Base-by-base conservation (phyloP, 2,329 filamentous ascomycete genomes). In the Kalmusia sp. region DNA sequence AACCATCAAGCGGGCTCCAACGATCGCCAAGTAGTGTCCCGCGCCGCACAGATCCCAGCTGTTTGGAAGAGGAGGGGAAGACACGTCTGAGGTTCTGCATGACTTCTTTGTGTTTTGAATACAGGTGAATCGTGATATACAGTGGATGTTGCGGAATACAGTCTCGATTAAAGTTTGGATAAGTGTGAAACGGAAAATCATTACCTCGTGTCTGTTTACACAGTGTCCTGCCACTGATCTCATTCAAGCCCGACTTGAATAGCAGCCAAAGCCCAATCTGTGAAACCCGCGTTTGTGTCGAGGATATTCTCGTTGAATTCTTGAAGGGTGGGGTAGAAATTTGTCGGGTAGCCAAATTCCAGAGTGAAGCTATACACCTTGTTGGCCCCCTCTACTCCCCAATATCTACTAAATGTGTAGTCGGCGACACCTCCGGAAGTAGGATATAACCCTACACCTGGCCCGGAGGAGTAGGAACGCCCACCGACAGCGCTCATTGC, bases 281-380 rank as follows among this genome's bases (percentile, higher is more conserved):
- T 76, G 50, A 77, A 77, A 0, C 73, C 74, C 5, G 73, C 74
- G 53, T 73, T 74, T 1, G 73, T 77, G 48, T 76, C 74, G 15
- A 75, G 51, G 24, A 76, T 75, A 45, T 76, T 76, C 52, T 67
- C 62, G 55, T 75, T 75, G 58, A 74, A 77, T 58, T 77, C 73
- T n/a, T 63, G 62, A 24, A 65, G 41, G 4, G 74, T 76, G 1
- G 74, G 74, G 57, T 77, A 77, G 49, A 77, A 76, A 57, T 76
- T 76, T 2, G 71, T 74, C 30, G 67, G 63, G 50, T 74, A 73
- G 6, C 73, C 74, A 64, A 74, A 73, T 54, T 76, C 72, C 67
- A 76, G 61, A 0, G 72, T 76, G 47, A 67, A 76, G 2, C 72
- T 73, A 24, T 77, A 70, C 9, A 76, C 69, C 58, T 76, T 75